A percentile compares a stretch with the other conserved stretches of the same genome.
These are phyloP conservation scores for Skeletonema potamos DNA, from an alignment of 108 stramenopile species.

Conservation along the genomic window DNA sequence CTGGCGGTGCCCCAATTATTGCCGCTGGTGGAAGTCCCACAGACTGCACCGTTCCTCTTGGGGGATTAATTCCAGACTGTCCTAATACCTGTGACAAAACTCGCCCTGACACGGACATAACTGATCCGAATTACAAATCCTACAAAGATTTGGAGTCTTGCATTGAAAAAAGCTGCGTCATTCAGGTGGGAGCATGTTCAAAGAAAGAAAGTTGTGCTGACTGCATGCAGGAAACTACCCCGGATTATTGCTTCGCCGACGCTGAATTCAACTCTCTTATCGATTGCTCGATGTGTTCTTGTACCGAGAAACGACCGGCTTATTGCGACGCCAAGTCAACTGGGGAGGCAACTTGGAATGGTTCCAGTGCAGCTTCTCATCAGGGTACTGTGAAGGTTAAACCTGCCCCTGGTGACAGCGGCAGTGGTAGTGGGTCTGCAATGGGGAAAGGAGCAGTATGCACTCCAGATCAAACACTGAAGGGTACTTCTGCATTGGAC, in stretches of 20 bases:
- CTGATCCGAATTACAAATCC: slow-evolving; percentile 75
- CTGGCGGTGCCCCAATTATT: slow-evolving; percentile 56
- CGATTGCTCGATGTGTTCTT: slow-evolving; percentile 83
- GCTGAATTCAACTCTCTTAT: slow-evolving; percentile 58
- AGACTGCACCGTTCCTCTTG: slow-evolving; percentile 46
- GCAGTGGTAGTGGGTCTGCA: slow-evolving; percentile 16
- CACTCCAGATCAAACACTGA: slow-evolving; percentile 61
- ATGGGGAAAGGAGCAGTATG: slow-evolving; percentile 45
- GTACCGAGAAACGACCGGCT: slow-evolving; percentile 55
- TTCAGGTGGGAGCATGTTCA: slow-evolving; percentile 76
- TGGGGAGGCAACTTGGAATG: slow-evolving; percentile 9
- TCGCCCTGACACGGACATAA: slow-evolving; percentile 56
- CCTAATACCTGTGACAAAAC: slow-evolving; percentile 61
- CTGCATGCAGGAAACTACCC: slow-evolving; percentile 57
- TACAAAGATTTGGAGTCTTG: slow-evolving; percentile 79
- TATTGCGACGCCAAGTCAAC: slow-evolving; percentile 64
- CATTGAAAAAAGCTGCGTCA: slow-evolving; percentile 74
- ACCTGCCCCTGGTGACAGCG: slow-evolving; percentile 2
- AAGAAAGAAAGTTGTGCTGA: slow-evolving; percentile 53
- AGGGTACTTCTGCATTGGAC: slow-evolving; percentile 63
- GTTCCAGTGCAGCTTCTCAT: slow-evolving; percentile 39
- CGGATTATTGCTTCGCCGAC: slow-evolving; percentile 52
- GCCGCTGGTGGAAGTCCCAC: slow-evolving; percentile 76
- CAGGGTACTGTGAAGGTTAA: slow-evolving; percentile 32
- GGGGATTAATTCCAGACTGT: slow-evolving; percentile 49